These are phyloP conservation scores for Talaromyces sp. DNA, from an alignment of 2,329 filamentous ascomycete species.

Conservation along the genomic window DNA sequence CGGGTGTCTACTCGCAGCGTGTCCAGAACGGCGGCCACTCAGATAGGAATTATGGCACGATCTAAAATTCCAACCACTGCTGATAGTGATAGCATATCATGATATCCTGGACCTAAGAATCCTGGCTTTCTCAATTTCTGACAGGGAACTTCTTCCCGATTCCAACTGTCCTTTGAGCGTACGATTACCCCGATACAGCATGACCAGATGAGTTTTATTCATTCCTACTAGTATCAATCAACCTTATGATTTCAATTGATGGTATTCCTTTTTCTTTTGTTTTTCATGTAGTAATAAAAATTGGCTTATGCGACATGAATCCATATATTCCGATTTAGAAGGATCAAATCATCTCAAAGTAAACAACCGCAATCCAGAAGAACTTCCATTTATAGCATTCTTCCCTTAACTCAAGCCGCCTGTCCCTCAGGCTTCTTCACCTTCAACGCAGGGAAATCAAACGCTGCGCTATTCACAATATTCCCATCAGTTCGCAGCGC, in stretches of 20 bases:
- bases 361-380: not conserved
- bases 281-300: no score
- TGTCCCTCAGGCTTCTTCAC: constrained; percentile 36
- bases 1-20: constrained; percentile 44
- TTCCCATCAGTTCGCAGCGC: constrained; percentile 55
- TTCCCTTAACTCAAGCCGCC: not conserved
- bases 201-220: not conserved
- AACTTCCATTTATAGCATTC: not conserved
- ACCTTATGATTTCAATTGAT: no score
- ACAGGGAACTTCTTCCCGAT: not conserved
- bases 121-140: not conserved
- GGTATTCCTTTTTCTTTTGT: no score
- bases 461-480: constrained; percentile 55
- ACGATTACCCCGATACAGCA: not conserved
- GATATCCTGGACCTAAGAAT: not conserved
- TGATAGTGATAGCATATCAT: not conserved
- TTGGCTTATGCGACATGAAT: no score
- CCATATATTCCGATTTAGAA: no score
- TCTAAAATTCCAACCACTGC: constrained; percentile 2
- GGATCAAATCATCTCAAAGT: no score
- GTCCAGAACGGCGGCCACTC: constrained; percentile 42
- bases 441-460: constrained; percentile 61
- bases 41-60: constrained; percentile 29
- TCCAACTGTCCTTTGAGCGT: not conserved
- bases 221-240: no score